These are phyloP conservation scores for Boletus subcaerulescens DNA, from an alignment of 768 basidiomycete genomes.

Conservation along the genomic window DNA sequence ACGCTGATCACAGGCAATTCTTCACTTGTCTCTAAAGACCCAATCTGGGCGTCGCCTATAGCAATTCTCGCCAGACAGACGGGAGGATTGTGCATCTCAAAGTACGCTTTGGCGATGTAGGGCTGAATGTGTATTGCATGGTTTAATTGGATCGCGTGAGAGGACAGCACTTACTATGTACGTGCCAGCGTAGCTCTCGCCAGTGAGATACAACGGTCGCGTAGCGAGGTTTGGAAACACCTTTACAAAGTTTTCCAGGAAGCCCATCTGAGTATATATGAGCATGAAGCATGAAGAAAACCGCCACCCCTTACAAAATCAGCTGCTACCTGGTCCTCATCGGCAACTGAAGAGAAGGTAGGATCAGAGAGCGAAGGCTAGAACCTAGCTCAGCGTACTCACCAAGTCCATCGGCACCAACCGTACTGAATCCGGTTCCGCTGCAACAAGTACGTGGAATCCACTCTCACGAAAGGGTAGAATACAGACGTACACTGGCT, in stretches of 20 bases:
- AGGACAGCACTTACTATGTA: slow-evolving; percentile 52
- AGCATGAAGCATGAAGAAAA: neutral
- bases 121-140: slow-evolving; percentile 44
- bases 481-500: neutral
- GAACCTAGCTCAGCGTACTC: slow-evolving; percentile 7
- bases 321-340: slow-evolving; percentile 60
- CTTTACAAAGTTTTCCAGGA: slow-evolving; percentile 65
- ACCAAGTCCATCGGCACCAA: slow-evolving; percentile 58
- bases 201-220: slow-evolving; percentile 63
- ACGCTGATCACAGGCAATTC: slow-evolving; percentile 55
- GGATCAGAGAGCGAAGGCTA: neutral
- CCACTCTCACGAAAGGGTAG: neutral
- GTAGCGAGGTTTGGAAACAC: slow-evolving; percentile 65
- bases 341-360: slow-evolving; percentile 37
- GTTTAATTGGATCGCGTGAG: slow-evolving; percentile 12
- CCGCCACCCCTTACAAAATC: slow-evolving; percentile 36
- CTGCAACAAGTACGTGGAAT: neutral
- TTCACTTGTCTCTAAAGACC: slow-evolving; percentile 46
- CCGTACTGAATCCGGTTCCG: slow-evolving; percentile 46
- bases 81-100: slow-evolving; percentile 57
- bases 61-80: slow-evolving; percentile 62
- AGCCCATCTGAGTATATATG: slow-evolving; percentile 51
- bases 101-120: slow-evolving; percentile 71
- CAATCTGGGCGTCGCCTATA: slow-evolving; percentile 66
- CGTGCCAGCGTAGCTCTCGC: slow-evolving; percentile 74